Conservation (phyloP, 2,329 filamentous ascomycete genomes). For the Pestalotiopsis sp. region DNA sequence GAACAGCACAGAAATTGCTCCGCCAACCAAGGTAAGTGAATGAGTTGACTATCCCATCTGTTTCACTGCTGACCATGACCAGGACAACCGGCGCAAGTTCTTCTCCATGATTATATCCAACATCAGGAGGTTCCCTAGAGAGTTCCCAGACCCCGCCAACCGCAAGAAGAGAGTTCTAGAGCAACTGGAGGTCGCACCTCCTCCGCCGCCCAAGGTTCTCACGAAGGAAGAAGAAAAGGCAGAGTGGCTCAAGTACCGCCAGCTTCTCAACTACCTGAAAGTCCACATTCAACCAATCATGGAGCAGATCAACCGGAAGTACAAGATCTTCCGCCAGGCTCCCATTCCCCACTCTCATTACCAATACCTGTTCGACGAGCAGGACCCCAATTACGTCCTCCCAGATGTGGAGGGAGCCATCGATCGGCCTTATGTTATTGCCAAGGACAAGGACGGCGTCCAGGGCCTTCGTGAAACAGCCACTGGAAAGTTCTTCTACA, state of each 20-base stretch:
- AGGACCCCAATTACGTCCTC: conserved; percentile 71
- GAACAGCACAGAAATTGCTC: conserved; percentile 72
- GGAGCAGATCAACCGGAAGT: conserved; percentile 92
- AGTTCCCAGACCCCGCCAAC: conserved; percentile 85
- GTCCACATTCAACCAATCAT: conserved; percentile 90
- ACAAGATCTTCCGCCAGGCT: conserved; percentile 83
- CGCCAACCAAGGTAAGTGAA: conserved; percentile 63
- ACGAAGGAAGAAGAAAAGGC: conserved; percentile 81
- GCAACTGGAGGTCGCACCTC: conserved; percentile 73
- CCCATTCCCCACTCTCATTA: conserved; percentile 76
- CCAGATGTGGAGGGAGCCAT: conserved; percentile 59
- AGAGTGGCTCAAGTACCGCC: conserved; percentile 80
- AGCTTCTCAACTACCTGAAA: conserved; percentile 85
- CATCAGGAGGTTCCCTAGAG: conserved; percentile 75
- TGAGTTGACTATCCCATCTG: not conserved
- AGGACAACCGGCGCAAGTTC: conserved; percentile 73
- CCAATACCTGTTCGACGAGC: conserved; percentile 82
- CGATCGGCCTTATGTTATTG: conserved; percentile 76
- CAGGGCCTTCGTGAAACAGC: conserved; percentile 75
- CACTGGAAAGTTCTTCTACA: conserved; percentile 89
- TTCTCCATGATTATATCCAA: conserved; percentile 77
- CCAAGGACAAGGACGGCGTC: conserved; percentile 77
- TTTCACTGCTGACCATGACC: conserved; percentile 28
- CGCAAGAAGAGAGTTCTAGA: conserved; percentile 87
- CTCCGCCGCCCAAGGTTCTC: conserved; percentile 66